Base-by-base conservation (phyloP, 2,329 filamentous ascomycete genomes). In the Elsinoe ampelina region DNA sequence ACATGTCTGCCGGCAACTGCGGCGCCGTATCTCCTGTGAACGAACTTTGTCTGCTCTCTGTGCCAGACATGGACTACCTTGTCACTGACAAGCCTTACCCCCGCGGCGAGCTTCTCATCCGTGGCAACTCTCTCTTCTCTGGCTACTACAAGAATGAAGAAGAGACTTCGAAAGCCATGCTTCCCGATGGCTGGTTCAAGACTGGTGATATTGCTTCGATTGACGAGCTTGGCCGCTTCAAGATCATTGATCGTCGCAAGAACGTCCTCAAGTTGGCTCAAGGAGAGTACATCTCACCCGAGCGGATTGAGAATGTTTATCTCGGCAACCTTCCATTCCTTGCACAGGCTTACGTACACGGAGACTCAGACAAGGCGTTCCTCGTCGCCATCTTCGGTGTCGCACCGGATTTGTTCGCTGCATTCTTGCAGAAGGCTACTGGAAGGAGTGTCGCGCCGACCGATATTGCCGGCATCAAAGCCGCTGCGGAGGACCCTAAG, bases 171-270 rank as follows among this genome's bases (percentile, higher is more conserved):
- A 93, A 93, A 73, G 78, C 85, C 0, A 77, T 97, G 45, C 89
- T 92, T 7, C 76, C 85, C 32, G 90, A 96, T 62, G 93, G 93
- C 60, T 98, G 93, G 93, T 97, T 98, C 81, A 87, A 87, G 70
- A 96, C 90, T 0, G 93, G 93, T 57, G 93, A 98, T 32, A 59
- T 61, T 35, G 39, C 42, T n/a, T 20, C 17, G 11, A 51, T 61
- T n/a, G 59, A 61, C 48, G 45, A 45, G 13, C n/a, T 54, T 19
- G 59, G 59, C 22, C 59, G 58, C 13, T 57, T 60, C 47, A 50
- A 35, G n/a, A 58, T 60, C 58, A 59, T 60, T 34, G 59, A 60
- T 30, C 59, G 59, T 38, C 42, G 42, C 26, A 60, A 60, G 55
- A 59, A 59, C 48, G 39, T 60, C 1, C 55, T 60, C 39, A 60